Conservation (phyloP, 805 yeast genomes). For the Jamesozyma jinghongensis region DNA sequence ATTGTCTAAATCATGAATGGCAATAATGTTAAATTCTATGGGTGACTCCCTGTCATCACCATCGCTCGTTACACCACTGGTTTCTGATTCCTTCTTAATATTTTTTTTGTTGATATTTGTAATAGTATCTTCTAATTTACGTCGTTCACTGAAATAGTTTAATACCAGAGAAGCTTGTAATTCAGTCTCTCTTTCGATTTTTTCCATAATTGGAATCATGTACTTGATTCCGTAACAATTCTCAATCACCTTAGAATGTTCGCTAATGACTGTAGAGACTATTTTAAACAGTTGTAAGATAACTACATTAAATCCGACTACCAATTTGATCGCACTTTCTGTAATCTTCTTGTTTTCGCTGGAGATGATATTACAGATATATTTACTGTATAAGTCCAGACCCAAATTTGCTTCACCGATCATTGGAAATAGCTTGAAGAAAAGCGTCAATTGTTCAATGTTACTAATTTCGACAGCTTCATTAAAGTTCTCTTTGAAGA, state of each 20-base stretch:
- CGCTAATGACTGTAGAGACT: slow-evolving; percentile 73
- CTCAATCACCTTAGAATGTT: slow-evolving; percentile 73
- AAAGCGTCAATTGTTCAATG: slow-evolving; percentile 62
- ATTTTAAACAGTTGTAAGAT: slow-evolving; percentile 68
- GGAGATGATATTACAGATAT: slow-evolving; percentile 76
- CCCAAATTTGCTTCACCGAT: slow-evolving; percentile 68
- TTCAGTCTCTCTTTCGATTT: slow-evolving; percentile 81
- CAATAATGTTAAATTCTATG: slow-evolving; percentile 10
- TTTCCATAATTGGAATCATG: slow-evolving; percentile 57
- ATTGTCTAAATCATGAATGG: slow-evolving; percentile 2
- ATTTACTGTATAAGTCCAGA: slow-evolving; percentile 69
- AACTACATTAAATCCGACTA: slow-evolving; percentile 28
- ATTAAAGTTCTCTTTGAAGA: slow-evolving; percentile 56
- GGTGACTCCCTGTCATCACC: slow-evolving; percentile 27
- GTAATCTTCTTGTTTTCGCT: slow-evolving; percentile 66
- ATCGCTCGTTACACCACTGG: slow-evolving; percentile 6
- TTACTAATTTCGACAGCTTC: slow-evolving; percentile 59
- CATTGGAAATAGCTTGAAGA: slow-evolving; percentile 80
- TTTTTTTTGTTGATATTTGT: slow-evolving; percentile 26
- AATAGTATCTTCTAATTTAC: slow-evolving; percentile 47
- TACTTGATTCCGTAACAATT: slow-evolving; percentile 58
- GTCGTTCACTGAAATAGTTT: slow-evolving; percentile 7
- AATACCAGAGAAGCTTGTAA: slow-evolving; percentile 83
- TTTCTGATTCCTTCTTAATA: not conserved
- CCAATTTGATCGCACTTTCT: slow-evolving; percentile 37